Conservation (phyloP, 768 basidiomycete genomes). For the Hypholoma sublateritium region DNA sequence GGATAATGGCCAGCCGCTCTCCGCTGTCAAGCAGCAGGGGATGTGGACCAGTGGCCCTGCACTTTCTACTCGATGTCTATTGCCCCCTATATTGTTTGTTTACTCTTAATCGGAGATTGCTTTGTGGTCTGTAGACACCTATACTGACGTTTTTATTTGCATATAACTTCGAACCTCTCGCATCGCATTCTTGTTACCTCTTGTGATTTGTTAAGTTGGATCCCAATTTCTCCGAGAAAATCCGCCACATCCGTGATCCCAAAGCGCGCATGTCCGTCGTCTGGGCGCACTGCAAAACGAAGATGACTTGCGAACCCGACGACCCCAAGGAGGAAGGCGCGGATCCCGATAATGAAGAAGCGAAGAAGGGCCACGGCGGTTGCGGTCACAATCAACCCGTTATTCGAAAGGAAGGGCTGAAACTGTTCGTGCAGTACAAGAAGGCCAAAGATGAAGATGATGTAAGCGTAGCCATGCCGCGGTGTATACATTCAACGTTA, state of each 20-base stretch:
- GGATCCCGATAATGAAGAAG: conserved; percentile 65
- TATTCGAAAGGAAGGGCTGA: conserved; percentile 92
- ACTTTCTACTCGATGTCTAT: conserved; percentile 58
- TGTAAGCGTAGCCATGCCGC: conserved; percentile 45
- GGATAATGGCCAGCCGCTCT: conserved; percentile 53
- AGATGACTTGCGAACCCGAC: conserved; percentile 87
- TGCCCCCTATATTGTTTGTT: conserved; percentile 59
- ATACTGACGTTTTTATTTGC: conserved; percentile 68
- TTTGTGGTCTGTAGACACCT: conserved; percentile 36
- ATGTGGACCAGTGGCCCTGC: conserved; percentile 56
- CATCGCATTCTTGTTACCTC: conserved; percentile 2
- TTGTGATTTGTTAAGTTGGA: conserved; percentile 64
- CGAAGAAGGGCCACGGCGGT: conserved; percentile 93
- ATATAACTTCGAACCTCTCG: conserved; percentile 30
- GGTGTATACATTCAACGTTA: conserved; percentile 10
- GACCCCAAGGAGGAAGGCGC: conserved; percentile 85
- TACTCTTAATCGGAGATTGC: conserved; percentile 24
- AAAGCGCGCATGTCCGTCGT: conserved; percentile 86
- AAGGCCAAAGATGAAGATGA: conserved; percentile 94
- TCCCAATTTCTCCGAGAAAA: conserved; percentile 81
- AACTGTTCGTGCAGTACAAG: conserved; percentile 94
- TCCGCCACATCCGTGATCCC: conserved; percentile 82
- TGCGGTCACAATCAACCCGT: conserved; percentile 92
- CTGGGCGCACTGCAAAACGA: conserved; percentile 85
- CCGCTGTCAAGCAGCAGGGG: conserved; percentile 72